A percentile compares a stretch with the other conserved stretches of the same genome.
Evolutionary conservation across 495 filamentous ascomycete genomes (phyloP).

Genomic region (Hyaloscypha hepaticicola): DNA sequence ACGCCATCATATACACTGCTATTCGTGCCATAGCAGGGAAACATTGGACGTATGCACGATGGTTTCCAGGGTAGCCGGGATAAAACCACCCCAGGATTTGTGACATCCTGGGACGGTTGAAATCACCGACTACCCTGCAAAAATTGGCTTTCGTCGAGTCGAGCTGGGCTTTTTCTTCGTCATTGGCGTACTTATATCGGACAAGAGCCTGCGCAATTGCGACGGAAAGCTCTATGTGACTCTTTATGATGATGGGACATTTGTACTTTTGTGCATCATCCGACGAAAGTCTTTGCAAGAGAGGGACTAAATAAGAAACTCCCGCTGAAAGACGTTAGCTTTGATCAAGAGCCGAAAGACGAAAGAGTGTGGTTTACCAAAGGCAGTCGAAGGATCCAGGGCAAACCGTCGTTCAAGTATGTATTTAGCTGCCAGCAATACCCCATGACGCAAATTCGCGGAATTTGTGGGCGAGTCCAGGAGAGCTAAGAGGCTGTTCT

Average conservation of each 20-base stretch:
- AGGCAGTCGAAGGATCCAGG: neutral
- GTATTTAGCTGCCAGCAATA: slow-evolving; percentile 56
- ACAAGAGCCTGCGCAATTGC: neutral
- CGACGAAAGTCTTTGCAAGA: neutral
- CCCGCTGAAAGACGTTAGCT: slow-evolving; percentile 26
- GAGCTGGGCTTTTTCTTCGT: neutral
- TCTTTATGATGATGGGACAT: neutral
- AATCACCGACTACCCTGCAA: neutral
- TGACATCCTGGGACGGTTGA: neutral
- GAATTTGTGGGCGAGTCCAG: slow-evolving; percentile 39
- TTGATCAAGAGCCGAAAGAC: neutral
- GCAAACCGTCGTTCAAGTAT: slow-evolving; percentile 48
- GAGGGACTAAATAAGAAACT: neutral
- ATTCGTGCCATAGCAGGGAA: neutral
- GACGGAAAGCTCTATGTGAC: neutral
- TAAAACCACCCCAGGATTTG: neutral
- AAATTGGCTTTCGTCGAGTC: neutral
- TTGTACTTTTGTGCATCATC: neutral
- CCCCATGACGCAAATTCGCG: slow-evolving; percentile 62
- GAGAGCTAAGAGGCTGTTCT: slow-evolving; percentile 47
- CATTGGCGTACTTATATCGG: neutral
- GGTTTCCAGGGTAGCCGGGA: neutral
- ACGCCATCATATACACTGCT: neutral
- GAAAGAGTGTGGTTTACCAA: slow-evolving; percentile 4
- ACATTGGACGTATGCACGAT: neutral